Conservation (phyloP, 768 basidiomycete species). For the Boletus huronensis region DNA sequence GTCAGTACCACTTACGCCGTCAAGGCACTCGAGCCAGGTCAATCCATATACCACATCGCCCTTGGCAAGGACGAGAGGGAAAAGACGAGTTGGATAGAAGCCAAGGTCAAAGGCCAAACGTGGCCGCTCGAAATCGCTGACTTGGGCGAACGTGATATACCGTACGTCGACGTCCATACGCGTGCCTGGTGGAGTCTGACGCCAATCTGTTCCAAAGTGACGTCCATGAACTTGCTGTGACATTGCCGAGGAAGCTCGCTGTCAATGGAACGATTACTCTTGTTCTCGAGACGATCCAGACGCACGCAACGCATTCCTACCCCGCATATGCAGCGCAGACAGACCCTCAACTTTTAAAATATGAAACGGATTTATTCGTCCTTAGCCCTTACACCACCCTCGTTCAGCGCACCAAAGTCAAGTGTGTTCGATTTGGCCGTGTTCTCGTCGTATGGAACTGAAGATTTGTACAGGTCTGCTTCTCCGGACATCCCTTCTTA, state of each 20-base stretch:
- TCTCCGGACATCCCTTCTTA: slow-evolving; percentile 68
- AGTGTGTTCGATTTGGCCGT: slow-evolving; percentile 44
- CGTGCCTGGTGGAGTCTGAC: slow-evolving; percentile 9
- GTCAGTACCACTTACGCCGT: slow-evolving; percentile 88
- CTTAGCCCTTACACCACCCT: slow-evolving; percentile 79
- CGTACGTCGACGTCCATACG: slow-evolving; percentile 41
- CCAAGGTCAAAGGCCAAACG: slow-evolving; percentile 70
- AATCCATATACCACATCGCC: slow-evolving; percentile 64
- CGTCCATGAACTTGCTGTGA: slow-evolving; percentile 56
- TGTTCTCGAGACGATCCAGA: slow-evolving; percentile 74
- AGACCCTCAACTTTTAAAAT: slow-evolving; percentile 78
- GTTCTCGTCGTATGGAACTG: neutral
- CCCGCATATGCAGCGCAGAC: slow-evolving; percentile 70
- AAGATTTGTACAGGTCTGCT: slow-evolving; percentile 50
- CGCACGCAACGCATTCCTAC: slow-evolving; percentile 74
- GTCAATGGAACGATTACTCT: slow-evolving; percentile 66
- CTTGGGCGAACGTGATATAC: slow-evolving; percentile 44
- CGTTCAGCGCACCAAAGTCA: slow-evolving; percentile 83
- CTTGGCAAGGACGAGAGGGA: slow-evolving; percentile 59
- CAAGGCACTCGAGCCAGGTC: slow-evolving; percentile 60
- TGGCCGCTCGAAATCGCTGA: slow-evolving; percentile 49
- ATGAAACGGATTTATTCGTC: slow-evolving; percentile 72
- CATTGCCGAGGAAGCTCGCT: slow-evolving; percentile 57
- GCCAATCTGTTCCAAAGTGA: slow-evolving; percentile 33
- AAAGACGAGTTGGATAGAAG: slow-evolving; percentile 76